phyloP scores from a whole-genome alignment of 2,329 filamentous ascomycete genomes.

The Aspergillus unguis region DNA sequence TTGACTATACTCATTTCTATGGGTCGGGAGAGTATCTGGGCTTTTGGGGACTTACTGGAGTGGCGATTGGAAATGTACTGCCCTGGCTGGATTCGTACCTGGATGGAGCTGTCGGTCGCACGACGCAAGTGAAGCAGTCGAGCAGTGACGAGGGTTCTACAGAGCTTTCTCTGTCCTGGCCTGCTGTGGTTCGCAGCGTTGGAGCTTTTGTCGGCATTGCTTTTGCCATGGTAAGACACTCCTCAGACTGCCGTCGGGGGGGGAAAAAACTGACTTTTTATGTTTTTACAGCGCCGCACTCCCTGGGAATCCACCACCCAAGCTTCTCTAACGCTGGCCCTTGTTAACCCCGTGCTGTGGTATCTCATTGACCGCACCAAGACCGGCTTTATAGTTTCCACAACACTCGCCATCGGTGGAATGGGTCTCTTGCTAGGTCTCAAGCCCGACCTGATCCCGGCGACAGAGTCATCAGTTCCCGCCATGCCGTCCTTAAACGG shows the following conservation, averaged over 20 bases:
- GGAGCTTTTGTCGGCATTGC: slow-evolving; percentile 71
- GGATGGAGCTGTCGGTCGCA: slow-evolving; percentile 50
- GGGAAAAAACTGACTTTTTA: slow-evolving; percentile 8
- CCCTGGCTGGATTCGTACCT: slow-evolving; percentile 81
- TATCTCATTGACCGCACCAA: slow-evolving; percentile 90
- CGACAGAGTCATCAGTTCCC: slow-evolving; percentile 46
- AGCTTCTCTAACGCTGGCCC: slow-evolving; percentile 79
- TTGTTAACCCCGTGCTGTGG: slow-evolving; percentile 92
- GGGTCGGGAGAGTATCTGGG: slow-evolving; percentile 64
- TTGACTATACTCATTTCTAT: slow-evolving; percentile 54
- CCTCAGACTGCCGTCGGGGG: background rate
- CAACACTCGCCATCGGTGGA: slow-evolving; percentile 68
- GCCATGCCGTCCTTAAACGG: slow-evolving; percentile 25
- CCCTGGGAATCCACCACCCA: slow-evolving; percentile 96
- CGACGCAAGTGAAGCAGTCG: slow-evolving; percentile 21
- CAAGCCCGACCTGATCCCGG: slow-evolving; percentile 73
- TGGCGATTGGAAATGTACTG: slow-evolving; percentile 72
- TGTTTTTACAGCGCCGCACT: slow-evolving; percentile 65
- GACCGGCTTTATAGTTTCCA: slow-evolving; percentile 76
- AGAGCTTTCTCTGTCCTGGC: slow-evolving; percentile 56
- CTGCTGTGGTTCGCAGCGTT: slow-evolving; percentile 65
- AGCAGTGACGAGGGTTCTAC: slow-evolving; percentile 30
- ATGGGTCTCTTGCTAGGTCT: slow-evolving; percentile 71
- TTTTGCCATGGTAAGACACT: slow-evolving; percentile 72
- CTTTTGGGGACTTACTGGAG: slow-evolving; percentile 78